phyloP scores from a whole-genome alignment of 306 rosid species.

The Mimosa pudica region DNA sequence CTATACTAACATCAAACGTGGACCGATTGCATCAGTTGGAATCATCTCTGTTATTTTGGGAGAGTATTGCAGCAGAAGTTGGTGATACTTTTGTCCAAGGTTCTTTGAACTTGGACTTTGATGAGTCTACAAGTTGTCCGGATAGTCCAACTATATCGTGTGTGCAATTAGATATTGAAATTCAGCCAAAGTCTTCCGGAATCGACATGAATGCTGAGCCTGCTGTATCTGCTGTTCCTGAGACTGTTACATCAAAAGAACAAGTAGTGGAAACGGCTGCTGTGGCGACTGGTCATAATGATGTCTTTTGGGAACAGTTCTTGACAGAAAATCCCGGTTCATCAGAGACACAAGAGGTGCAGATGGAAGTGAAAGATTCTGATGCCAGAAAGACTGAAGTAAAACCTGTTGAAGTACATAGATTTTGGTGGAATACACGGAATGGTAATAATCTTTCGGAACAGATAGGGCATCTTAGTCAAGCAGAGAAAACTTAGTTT shows the following conservation, averaged over 20 bases:
- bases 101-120: conserved; percentile 61
- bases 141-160: conserved; percentile 58
- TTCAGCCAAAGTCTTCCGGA: conserved; percentile 59
- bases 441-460: conserved; percentile 73
- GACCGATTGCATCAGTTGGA: conserved; percentile 69
- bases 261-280: conserved; percentile 41
- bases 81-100: conserved; percentile 30
- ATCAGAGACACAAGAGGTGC: conserved; percentile 73
- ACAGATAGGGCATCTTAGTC: conserved; percentile 75
- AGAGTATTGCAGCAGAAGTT: conserved; percentile 47
- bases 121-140: conserved; percentile 61
- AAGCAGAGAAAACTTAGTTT: conserved; percentile 74
- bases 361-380: conserved; percentile 60
- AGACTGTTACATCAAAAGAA: conserved; percentile 52
- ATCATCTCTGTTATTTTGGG: conserved; percentile 76
- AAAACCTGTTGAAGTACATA: conserved; percentile 47
- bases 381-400: conserved; percentile 57
- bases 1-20: conserved; percentile 36
- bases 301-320: conserved; percentile 93
- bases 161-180: conserved; percentile 51
- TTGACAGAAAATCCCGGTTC: conserved; percentile 97
- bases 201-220: conserved; percentile 92
- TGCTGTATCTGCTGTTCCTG: conserved; percentile 43
- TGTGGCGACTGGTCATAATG: conserved; percentile 70
- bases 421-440: conserved; percentile 70